Conservation (phyloP, 805 yeast genomes). For the Kodamaea kaohsiungensis region DNA sequence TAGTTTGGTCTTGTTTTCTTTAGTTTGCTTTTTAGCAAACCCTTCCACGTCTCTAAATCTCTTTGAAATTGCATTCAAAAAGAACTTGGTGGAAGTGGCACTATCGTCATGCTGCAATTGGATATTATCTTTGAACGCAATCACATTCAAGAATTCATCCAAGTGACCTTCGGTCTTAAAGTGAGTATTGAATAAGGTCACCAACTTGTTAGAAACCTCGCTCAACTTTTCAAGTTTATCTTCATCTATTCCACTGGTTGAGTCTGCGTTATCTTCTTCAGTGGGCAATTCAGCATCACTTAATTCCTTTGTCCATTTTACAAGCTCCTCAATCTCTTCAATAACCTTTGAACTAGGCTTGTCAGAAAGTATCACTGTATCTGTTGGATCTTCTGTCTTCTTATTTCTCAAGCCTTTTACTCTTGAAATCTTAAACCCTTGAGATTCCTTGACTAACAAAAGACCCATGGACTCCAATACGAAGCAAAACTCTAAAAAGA, state of each 20-base stretch:
- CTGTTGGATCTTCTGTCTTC: slow-evolving; percentile 31
- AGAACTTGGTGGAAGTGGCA: slow-evolving; percentile 25
- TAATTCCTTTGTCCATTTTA: neutral
- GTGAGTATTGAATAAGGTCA: slow-evolving; percentile 17
- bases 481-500: slow-evolving; percentile 50
- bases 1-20: slow-evolving; percentile 58
- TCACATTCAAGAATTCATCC: slow-evolving; percentile 18
- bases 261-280: slow-evolving; percentile 11
- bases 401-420: slow-evolving; percentile 75
- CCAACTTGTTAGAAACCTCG: slow-evolving; percentile 17
- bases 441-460: slow-evolving; percentile 48
- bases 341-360: slow-evolving; percentile 43
- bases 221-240: slow-evolving; percentile 4
- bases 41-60: slow-evolving; percentile 87
- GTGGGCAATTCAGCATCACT: neutral
- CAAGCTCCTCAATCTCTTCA: slow-evolving; percentile 34
- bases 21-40: slow-evolving; percentile 80
- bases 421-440: slow-evolving; percentile 57
- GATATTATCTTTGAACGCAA: slow-evolving; percentile 31
- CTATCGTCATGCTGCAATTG: slow-evolving; percentile 21
- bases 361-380: slow-evolving; percentile 1
- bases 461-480: slow-evolving; percentile 78
- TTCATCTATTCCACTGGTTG: neutral
- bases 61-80: slow-evolving; percentile 52
- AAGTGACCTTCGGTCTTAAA: neutral